Base-by-base conservation (phyloP, 2,329 filamentous ascomycete genomes). In the Ophiostoma triangulosporum region DNA sequence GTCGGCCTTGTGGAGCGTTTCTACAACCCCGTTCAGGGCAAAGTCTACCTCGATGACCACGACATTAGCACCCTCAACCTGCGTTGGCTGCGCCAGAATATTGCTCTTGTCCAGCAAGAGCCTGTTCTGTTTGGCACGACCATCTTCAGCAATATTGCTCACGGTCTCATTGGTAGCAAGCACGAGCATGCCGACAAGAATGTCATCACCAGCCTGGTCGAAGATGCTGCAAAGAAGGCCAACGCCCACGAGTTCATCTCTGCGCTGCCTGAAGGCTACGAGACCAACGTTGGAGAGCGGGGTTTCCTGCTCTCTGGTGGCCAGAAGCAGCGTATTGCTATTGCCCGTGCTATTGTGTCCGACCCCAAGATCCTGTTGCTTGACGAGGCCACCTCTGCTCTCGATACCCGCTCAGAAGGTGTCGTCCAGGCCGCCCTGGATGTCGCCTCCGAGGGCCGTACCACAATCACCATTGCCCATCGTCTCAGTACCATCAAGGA, bases 291-390 rank as follows among this genome's bases (percentile, higher is more conserved):
- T n/a, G 93, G 93, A 54, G 89, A 97, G 67, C 84, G 90, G 58
- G 93, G 93, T 9, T 95, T 95, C 65, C 71, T 96, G 51, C 75
- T 98, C 8, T 95, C 88, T 53, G 93, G 93, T 65, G 93, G 93
- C 33, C 93, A 98, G 69, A 95, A 96, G 68, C 93, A 97, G 69
- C 87, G 93, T 61, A 94, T 97, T 63, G 90, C 91, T 12, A 96
- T 97, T 67, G 89, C 91, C 7, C 78, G 89, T 63, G 90, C 90
- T 36, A 80, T 96, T 54, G 88, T 96, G 29, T 91, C 86, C 17
- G 86, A 96, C 61, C 91, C 91, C 0, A 94, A 90, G 70, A 83
- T 98, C 62, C 75, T 98, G 1, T 77, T 98, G 0, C 81, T 98
- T 5, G 93, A 98, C 60, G 93, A 98, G 67, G 93, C 93, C 5